These are phyloP conservation scores for Arctostaphylos glauca DNA, from an alignment of 148 eudicot genomes.

Conservation along the genomic window DNA sequence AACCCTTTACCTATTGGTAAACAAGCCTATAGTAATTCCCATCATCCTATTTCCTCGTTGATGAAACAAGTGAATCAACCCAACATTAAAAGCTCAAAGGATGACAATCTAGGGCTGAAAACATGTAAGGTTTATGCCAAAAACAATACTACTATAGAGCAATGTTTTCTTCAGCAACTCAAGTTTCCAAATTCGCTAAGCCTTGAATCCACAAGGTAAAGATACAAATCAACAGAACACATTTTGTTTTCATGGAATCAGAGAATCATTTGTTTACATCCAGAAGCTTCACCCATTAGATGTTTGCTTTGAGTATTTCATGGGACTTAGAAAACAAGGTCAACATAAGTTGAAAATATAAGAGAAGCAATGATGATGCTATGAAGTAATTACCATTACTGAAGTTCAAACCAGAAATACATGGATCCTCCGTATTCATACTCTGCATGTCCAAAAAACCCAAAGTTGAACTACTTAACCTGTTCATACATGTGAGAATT, in stretches of 20 bases:
- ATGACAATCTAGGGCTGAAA: background rate
- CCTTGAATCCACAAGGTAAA: background rate
- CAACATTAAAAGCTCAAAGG: background rate
- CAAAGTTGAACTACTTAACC: slow-evolving; percentile 33
- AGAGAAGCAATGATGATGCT: background rate
- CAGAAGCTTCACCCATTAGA: background rate
- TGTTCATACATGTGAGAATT: slow-evolving; percentile 70
- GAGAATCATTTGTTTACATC: background rate
- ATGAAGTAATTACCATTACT: background rate
- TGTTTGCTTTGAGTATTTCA: background rate
- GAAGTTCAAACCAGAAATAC: background rate
- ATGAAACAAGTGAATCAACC: background rate
- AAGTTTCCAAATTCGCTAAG: background rate
- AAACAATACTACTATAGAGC: background rate
- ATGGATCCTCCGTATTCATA: background rate
- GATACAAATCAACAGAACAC: background rate
- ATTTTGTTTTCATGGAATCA: background rate
- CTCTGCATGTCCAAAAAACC: background rate
- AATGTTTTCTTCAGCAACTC: background rate
- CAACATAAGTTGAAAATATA: background rate
- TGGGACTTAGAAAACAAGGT: background rate
- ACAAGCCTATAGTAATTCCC: background rate
- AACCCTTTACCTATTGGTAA: background rate
- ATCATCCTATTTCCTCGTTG: background rate
- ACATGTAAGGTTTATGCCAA: background rate